Evolutionary conservation across 2,329 filamentous ascomycete species (phyloP).

Genomic region (Nannizziopsis barbatae): DNA sequence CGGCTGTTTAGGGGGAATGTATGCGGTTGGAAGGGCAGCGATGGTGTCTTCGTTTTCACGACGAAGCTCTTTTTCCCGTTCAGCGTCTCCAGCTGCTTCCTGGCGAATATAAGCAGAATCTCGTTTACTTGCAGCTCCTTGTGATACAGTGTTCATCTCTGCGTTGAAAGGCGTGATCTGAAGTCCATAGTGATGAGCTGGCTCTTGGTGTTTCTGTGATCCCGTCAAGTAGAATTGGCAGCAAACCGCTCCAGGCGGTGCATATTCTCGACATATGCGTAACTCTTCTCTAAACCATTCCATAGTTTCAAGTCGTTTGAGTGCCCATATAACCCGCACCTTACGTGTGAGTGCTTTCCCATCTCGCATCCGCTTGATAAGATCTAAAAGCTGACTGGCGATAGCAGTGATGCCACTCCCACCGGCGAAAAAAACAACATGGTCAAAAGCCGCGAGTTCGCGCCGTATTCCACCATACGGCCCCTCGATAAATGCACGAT

Average conservation of each 20-base stretch:
- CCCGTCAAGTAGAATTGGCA: conserved; percentile 93
- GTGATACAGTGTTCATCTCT: conserved; percentile 76
- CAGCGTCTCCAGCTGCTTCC: conserved; percentile 59
- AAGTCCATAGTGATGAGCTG: conserved; percentile 44
- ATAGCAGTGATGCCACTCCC: conserved; percentile 91
- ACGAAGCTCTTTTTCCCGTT: conserved; percentile 68
- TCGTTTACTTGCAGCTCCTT: conserved; percentile 74
- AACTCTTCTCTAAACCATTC: conserved; percentile 97
- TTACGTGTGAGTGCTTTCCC: conserved; percentile 86
- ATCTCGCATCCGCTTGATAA: conserved; percentile 95
- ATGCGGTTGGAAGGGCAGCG: conserved; percentile 59
- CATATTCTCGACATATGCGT: conserved; percentile 78
- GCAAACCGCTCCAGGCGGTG: conserved; percentile 75
- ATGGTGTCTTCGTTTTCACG: conserved; percentile 76
- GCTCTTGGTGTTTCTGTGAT: conserved; percentile 46
- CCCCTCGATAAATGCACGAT: conserved; percentile 82
- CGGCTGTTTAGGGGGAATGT: conserved; percentile 15
- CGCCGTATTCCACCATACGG: conserved; percentile 92
- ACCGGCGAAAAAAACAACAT: conserved; percentile 83
- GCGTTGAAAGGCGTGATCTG: conserved; percentile 71
- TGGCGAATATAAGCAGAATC: conserved; percentile 74
- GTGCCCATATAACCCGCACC: conserved; percentile 85
- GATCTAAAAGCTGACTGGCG: conserved; percentile 76
- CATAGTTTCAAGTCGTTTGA: conserved; percentile 85
- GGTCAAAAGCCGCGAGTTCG: conserved; percentile 82